Evolutionary conservation across 768 basidiomycete genomes (phyloP).

Genomic region (Lactarius evosmus): DNA sequence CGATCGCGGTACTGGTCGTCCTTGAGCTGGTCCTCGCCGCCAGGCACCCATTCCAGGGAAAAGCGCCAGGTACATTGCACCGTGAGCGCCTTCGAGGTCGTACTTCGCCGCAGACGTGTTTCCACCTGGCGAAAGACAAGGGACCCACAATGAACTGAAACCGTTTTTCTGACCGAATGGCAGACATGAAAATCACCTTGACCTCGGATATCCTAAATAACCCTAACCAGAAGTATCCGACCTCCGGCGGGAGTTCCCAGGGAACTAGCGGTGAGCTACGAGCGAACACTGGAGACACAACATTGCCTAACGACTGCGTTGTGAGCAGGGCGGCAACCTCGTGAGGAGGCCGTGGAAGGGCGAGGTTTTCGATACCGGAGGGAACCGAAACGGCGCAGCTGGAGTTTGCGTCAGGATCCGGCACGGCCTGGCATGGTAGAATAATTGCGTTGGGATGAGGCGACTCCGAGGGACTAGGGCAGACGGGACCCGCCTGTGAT

Average conservation of each 20-base stretch:
- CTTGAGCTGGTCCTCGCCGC: slow-evolving; percentile 24
- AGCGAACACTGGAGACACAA: slow-evolving; percentile 17
- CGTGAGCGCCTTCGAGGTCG: not conserved
- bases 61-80: slow-evolving; percentile 19
- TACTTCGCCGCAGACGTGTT: not conserved
- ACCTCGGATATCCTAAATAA: slow-evolving; percentile 20
- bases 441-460: not conserved
- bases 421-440: not conserved
- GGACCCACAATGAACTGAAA: slow-evolving; percentile 7
- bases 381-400: not conserved
- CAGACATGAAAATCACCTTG: slow-evolving; percentile 18
- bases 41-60: slow-evolving; percentile 23
- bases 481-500: not conserved
- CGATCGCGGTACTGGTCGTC: slow-evolving; percentile 9
- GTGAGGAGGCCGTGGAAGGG: slow-evolving; percentile 16
- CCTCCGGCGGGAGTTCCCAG: slow-evolving; percentile 25
- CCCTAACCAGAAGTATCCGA: slow-evolving; percentile 26
- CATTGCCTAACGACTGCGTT: not conserved
- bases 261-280: slow-evolving; percentile 25
- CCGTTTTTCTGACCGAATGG: not conserved
- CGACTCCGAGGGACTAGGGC: not conserved
- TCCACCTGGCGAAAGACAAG: slow-evolving; percentile 17
- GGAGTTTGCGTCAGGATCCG: not conserved
- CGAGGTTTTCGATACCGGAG: not conserved
- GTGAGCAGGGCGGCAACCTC: slow-evolving; percentile 16